phyloP scores from a whole-genome alignment of 805 yeast species.

The Candida sanyiensis region DNA sequence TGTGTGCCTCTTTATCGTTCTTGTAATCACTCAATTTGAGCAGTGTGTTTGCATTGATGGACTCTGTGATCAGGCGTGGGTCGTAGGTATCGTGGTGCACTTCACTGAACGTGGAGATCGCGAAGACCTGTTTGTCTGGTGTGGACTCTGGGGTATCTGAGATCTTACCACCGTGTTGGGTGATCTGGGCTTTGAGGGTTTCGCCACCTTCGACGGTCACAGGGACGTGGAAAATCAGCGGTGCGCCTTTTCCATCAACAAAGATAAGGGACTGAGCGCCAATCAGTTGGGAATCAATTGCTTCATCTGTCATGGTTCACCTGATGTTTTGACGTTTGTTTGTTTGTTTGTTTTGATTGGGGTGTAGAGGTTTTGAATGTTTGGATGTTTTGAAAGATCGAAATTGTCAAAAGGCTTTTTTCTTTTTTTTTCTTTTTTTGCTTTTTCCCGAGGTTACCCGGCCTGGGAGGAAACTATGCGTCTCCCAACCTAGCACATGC shows the following conservation, averaged over 20 bases:
- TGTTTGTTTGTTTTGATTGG: slow-evolving; percentile 4
- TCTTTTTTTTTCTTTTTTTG: neutral
- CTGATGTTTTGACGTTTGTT: neutral
- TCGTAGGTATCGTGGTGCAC: slow-evolving; percentile 16
- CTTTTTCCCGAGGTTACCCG: neutral
- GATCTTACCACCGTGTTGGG: slow-evolving; percentile 20
- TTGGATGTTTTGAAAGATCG: slow-evolving; percentile 6
- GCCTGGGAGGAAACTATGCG: neutral
- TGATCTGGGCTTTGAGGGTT: slow-evolving; percentile 9
- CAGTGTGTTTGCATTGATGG: slow-evolving; percentile 13
- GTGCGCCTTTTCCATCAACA: slow-evolving; percentile 5
- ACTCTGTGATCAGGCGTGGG: slow-evolving; percentile 21
- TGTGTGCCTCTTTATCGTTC: slow-evolving; percentile 8
- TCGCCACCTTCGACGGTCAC: slow-evolving; percentile 18
- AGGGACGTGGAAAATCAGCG: slow-evolving; percentile 21
- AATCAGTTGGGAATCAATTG: slow-evolving; percentile 13
- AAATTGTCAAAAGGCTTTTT: neutral
- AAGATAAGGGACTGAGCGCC: slow-evolving; percentile 8
- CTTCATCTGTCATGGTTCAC: slow-evolving; percentile 4
- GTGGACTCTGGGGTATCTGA: slow-evolving; percentile 8
- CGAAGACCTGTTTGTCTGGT: slow-evolving; percentile 10
- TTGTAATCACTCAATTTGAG: slow-evolving; percentile 14
- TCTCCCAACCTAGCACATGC: too few species aligned
- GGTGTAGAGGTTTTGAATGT: slow-evolving; percentile 4
- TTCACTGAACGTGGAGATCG: slow-evolving; percentile 18